Conservation (phyloP, 192 early-diverging fungal genomes). For the Linnemannia elongata region DNA sequence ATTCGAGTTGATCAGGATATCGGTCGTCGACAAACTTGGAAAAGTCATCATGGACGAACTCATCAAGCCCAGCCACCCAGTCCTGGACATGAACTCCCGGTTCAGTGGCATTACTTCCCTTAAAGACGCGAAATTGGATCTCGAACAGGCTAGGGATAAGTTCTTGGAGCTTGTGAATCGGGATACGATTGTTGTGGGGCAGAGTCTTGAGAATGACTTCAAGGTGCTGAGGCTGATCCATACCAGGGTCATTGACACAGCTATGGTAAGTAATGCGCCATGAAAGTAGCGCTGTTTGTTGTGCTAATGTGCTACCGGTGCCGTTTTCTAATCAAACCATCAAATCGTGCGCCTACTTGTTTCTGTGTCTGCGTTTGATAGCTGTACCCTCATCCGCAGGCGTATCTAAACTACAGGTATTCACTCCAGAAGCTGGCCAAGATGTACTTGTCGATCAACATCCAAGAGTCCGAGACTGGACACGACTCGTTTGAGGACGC, state of each 20-base stretch:
- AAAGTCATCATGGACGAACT: conserved; percentile 72
- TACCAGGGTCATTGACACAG: conserved; percentile 57
- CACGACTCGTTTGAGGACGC: conserved; percentile 79
- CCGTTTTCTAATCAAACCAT: not conserved
- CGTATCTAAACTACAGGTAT: conserved; percentile 59
- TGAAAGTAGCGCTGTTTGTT: not conserved
- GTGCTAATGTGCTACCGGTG: not conserved
- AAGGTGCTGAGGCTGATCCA: conserved; percentile 57
- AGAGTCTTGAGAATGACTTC: conserved; percentile 62
- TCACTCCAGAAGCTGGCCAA: conserved; percentile 64
- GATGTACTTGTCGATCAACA: conserved; percentile 64
- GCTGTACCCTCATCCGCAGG: conserved; percentile 67
- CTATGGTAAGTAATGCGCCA: conserved; percentile 32
- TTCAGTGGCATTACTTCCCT: conserved; percentile 68
- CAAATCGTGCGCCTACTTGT: too few species aligned
- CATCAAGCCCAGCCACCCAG: conserved; percentile 61
- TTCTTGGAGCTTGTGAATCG: conserved; percentile 59
- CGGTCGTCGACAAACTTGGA: conserved; percentile 64
- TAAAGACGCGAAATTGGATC: conserved; percentile 62
- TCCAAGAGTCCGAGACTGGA: conserved; percentile 67
- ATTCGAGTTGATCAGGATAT: conserved; percentile 75
- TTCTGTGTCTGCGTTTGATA: conserved; percentile 8
- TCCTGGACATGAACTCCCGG: conserved; percentile 75
- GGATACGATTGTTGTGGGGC: conserved; percentile 73
- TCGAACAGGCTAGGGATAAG: conserved; percentile 55